Evolutionary conservation across 345 rosid species (phyloP), one percentile per base, ranked within the genome.

Genomic region (Ceriops decandra): DNA sequence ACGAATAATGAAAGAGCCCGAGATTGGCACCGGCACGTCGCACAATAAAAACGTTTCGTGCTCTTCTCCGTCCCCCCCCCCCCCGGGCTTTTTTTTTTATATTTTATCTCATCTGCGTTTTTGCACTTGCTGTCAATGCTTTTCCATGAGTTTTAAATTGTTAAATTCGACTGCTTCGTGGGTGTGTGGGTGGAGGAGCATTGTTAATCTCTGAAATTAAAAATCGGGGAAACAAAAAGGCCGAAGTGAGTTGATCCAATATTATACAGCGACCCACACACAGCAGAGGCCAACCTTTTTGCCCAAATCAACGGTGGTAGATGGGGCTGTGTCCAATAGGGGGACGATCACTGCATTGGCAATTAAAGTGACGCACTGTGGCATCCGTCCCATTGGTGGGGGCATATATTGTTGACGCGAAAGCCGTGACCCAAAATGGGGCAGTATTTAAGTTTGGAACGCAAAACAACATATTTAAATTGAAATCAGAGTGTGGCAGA

Each of bases 401-500:
- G 47, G 17, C 22, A 31, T 22, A 31, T 22, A 10, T 42, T 24
- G 61, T 66, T 49, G 26, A 65, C 38, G 31, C 62, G 74, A 63
- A 72, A 74, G 79, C 72, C 76, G 79, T 53, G 77, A 73, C 75
- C 72, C 70, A 69, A 60, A 64, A 28, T 74, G 76, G 76, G 68
- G 68, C 74, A 64, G 66, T 64, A 69, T 66, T 76, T 70, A 76
- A 66, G 71, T 42, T 72, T 69, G 32, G 59, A 71, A 46, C 30
- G 51, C 61, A 68, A 75, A 76, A 71, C 54, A 76, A 60, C 32
- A 49, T 69, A 62, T 68, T 75, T 73, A 71, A 71, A 78, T 68
- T 68, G 79, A 79, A 73, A 51, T 79, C 81, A 76, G 84, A 63
- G 84, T 60, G 72, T 42, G 68, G 68, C 77, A 73, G 74, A 75